These are phyloP conservation scores for Thielaviopsis punctulata DNA, from an alignment of 2,329 filamentous ascomycete genomes.

Conservation along the genomic window DNA sequence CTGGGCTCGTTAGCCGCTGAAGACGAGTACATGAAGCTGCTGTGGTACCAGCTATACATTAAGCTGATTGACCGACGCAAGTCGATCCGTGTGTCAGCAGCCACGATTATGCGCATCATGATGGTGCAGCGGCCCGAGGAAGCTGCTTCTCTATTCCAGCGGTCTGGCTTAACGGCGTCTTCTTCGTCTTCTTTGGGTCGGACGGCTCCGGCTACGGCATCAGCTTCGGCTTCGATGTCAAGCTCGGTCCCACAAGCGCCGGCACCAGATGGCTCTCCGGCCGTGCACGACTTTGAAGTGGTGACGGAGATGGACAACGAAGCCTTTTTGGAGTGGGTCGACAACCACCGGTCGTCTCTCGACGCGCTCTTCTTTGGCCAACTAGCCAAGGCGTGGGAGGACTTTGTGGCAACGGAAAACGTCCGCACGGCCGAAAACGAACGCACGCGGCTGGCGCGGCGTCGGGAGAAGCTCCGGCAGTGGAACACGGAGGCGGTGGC, in stretches of 20 bases:
- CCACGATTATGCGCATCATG: constrained; percentile 77
- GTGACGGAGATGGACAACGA: constrained; percentile 80
- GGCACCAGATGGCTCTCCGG: constrained; percentile 1
- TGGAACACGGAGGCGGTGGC: constrained; percentile 58
- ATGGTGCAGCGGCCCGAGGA: constrained; percentile 86
- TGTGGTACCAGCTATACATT: constrained; percentile 86
- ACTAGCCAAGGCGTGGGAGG: constrained; percentile 71
- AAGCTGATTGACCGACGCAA: constrained; percentile 60
- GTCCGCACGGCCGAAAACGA: constrained; percentile 60
- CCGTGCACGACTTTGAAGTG: constrained; percentile 55
- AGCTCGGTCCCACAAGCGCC: too few relatives aligned
- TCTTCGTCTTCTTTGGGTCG: not conserved
- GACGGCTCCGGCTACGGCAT: not conserved
- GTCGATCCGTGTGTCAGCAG: constrained; percentile 55
- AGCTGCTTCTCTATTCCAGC: constrained; percentile 49
- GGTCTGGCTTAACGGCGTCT: constrained; percentile 36
- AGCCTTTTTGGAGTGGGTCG: constrained; percentile 75
- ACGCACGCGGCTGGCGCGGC: constrained; percentile 49
- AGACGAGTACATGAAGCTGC: constrained; percentile 63
- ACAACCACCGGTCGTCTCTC: constrained; percentile 60
- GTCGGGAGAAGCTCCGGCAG: constrained; percentile 64
- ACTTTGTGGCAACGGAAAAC: constrained; percentile 73
- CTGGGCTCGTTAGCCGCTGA: constrained; percentile 62
- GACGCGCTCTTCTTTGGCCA: constrained; percentile 69
- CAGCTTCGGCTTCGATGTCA: too few relatives aligned